phyloP scores from a whole-genome alignment of 1,284 basidiomycete species.

The Tylopilus orsonianus region DNA sequence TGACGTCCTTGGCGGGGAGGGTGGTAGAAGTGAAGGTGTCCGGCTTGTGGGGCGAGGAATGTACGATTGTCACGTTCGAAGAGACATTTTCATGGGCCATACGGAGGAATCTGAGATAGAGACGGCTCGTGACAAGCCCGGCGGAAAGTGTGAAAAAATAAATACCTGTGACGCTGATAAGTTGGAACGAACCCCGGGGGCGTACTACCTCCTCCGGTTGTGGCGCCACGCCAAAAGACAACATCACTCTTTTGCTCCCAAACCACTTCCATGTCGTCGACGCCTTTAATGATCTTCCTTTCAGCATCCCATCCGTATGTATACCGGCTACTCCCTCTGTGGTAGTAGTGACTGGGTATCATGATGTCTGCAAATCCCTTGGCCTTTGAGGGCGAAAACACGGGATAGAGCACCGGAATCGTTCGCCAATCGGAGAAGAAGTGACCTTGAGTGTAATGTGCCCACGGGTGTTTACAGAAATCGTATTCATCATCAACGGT shows the following conservation, averaged over 20 bases:
- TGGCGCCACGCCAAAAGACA: conserved; percentile 87
- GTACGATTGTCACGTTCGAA: conserved; percentile 69
- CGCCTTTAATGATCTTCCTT: conserved; percentile 64
- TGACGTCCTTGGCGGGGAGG: conserved; percentile 65
- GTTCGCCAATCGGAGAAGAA: conserved; percentile 96
- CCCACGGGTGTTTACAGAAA: conserved; percentile 80
- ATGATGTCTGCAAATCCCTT: conserved; percentile 85
- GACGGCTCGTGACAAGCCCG: neutral
- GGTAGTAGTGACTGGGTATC: conserved; percentile 94
- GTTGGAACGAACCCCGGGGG: conserved; percentile 81
- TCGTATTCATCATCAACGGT: conserved; percentile 65
- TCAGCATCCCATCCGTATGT: conserved; percentile 89
- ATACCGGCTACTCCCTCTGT: conserved; percentile 76
- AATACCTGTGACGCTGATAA: conserved; percentile 85
- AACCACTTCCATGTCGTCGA: conserved; percentile 80
- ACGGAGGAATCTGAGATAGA: conserved; percentile 62
- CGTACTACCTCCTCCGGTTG: conserved; percentile 87
- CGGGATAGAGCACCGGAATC: conserved; percentile 81
- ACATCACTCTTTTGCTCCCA: conserved; percentile 76
- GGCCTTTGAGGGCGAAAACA: conserved; percentile 87
- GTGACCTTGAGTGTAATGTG: conserved; percentile 85
- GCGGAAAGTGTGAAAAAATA: conserved; percentile 16
- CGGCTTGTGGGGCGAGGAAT: conserved; percentile 68
- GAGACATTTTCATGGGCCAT: conserved; percentile 67
- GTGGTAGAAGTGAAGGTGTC: conserved; percentile 58